Evolutionary conservation across 2,329 filamentous ascomycete species (phyloP).

Genomic region (Alternaria postmessia): DNA sequence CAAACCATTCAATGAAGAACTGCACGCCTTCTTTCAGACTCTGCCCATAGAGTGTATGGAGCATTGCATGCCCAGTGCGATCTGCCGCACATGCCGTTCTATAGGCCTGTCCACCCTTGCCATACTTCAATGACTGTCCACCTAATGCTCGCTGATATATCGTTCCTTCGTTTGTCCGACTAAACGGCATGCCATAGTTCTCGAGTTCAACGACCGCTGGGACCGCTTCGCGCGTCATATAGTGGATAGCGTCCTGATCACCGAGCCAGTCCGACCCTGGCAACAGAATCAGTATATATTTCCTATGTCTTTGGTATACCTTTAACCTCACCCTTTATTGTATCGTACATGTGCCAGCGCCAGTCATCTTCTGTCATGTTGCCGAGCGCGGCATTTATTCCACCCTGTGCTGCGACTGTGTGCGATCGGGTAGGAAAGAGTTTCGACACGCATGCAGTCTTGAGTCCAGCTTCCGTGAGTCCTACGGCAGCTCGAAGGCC

Average conservation of each 20-base stretch:
- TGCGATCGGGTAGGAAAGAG: constrained; percentile 70
- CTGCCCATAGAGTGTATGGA: constrained; percentile 61
- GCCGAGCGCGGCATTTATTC: constrained; percentile 67
- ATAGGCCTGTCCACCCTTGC: constrained; percentile 60
- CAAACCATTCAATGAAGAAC: constrained; percentile 62
- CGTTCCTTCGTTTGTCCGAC: constrained; percentile 55
- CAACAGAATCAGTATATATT: constrained; percentile 28
- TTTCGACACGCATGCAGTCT: constrained; percentile 71
- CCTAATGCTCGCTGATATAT: constrained; percentile 61
- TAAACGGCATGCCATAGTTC: constrained; percentile 64
- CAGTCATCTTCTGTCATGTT: constrained; percentile 66
- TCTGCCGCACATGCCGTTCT: constrained; percentile 58
- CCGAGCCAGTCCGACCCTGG: constrained; percentile 68
- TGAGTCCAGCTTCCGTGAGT: constrained; percentile 69
- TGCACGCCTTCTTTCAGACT: constrained; percentile 58
- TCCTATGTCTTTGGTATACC: fast-evolving
- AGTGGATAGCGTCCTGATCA: constrained; percentile 67
- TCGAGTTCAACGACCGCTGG: constrained; percentile 64
- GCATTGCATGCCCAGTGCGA: constrained; percentile 60
- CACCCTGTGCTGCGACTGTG: constrained; percentile 72
- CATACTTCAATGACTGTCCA: constrained; percentile 58
- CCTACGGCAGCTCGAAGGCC: constrained; percentile 70
- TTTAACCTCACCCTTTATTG: constrained; percentile 33
- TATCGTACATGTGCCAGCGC: constrained; percentile 69
- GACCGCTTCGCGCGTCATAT: constrained; percentile 66